Percentiles rank a stretch among this genome's conserved stretches.
These are phyloP conservation scores for Mycogone perniciosa DNA, from an alignment of 2,329 filamentous ascomycete genomes.

Conservation along the genomic window DNA sequence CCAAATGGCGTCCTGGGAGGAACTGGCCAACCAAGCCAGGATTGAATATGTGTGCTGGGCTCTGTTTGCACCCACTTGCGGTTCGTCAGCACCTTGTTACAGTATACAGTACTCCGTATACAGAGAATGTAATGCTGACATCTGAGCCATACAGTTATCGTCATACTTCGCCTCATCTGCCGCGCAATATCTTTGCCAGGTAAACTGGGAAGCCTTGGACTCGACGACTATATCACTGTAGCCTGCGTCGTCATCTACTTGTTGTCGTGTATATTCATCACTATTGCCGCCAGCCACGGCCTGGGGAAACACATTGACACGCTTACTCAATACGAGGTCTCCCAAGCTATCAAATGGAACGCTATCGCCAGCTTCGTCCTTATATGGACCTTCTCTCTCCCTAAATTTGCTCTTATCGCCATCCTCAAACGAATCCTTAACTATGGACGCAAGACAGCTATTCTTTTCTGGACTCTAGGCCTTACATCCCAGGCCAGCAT, in stretches of 20 bases:
- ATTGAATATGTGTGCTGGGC: constrained; percentile 16
- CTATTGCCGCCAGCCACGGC: constrained; percentile 19
- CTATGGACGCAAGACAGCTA: constrained; percentile 20
- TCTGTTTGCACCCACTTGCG: constrained; percentile 13
- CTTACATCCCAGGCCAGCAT: constrained; percentile 19
- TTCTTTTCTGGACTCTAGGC: constrained; percentile 20
- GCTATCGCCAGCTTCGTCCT: constrained; percentile 20
- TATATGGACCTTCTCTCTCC: constrained; percentile 22
- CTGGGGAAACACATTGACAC: constrained; percentile 17
- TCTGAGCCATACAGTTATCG: constrained; percentile 14
- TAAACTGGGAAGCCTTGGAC: constrained; percentile 18
- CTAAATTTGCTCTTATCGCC: constrained; percentile 23
- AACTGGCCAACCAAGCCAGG: too few relatives aligned
- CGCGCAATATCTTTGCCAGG: constrained; percentile 17
- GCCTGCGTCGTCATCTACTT: constrained; percentile 17
- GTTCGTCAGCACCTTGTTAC: too few relatives aligned
- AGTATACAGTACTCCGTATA: background rate
- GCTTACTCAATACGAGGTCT: constrained; percentile 7
- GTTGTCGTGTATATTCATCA: constrained; percentile 19
- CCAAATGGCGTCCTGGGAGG: too few relatives aligned
- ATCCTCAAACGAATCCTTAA: constrained; percentile 23
- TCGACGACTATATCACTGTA: constrained; percentile 20
- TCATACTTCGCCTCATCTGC: constrained; percentile 17
- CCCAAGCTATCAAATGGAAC: constrained; percentile 20
- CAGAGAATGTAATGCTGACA: too few relatives aligned